These are phyloP conservation scores for Venturia pyrina DNA, from an alignment of 2,329 filamentous ascomycete genomes.

Conservation along the genomic window DNA sequence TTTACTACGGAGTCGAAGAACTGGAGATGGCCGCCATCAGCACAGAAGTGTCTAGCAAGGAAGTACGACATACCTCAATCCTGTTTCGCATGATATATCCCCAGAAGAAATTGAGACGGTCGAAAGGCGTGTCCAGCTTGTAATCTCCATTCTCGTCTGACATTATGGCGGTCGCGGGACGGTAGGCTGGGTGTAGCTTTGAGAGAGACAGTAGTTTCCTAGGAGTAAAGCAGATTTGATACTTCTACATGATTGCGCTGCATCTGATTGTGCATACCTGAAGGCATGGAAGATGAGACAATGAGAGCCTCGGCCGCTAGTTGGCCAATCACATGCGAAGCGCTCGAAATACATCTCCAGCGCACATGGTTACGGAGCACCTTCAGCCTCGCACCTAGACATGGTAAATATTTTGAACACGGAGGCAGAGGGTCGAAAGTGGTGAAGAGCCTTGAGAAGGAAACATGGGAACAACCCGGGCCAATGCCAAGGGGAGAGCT, in stretches of 20 bases:
- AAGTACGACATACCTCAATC: neutral
- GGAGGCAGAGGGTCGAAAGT: neutral
- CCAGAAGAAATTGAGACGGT: constrained; percentile 6
- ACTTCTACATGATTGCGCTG: neutral
- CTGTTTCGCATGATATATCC: neutral
- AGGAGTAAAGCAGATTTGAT: neutral
- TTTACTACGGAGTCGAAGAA: constrained; percentile 23
- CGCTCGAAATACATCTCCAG: neutral
- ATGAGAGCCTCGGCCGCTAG: neutral
- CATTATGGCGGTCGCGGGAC: neutral
- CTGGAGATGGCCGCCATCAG: neutral
- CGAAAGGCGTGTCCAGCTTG: neutral
- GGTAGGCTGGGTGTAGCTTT: neutral
- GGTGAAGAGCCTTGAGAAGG: neutral
- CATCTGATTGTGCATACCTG: neutral
- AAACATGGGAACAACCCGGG: too few relatives aligned
- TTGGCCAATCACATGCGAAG: neutral
- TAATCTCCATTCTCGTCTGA: neutral
- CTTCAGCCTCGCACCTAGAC: too few relatives aligned
- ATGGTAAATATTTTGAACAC: too few relatives aligned
- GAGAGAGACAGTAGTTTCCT: neutral
- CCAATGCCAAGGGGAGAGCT: too few relatives aligned
- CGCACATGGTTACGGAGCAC: neutral
- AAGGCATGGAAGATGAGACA: neutral
- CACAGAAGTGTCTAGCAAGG: neutral